Percentiles rank a stretch among this genome's conserved stretches.
phyloP scores from a whole-genome alignment of 2,329 filamentous ascomycete species.

The Diaporthe caulivora region DNA sequence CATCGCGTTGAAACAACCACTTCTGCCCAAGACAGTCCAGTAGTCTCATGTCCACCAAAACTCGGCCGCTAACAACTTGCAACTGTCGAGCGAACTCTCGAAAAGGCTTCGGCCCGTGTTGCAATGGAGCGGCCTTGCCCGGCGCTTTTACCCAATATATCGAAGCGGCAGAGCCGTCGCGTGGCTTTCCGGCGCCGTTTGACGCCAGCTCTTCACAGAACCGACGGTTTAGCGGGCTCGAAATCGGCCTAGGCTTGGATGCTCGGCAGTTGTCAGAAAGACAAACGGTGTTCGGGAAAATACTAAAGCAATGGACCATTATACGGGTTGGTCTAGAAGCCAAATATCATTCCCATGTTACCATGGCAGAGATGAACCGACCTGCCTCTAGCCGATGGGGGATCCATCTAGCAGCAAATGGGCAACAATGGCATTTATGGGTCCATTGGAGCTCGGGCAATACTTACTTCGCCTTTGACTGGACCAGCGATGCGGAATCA shows the following conservation, averaged over 20 bases:
- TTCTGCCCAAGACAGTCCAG: not conserved
- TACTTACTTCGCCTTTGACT: not conserved
- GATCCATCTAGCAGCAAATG: not conserved
- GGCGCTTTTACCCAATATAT: constrained; percentile 18
- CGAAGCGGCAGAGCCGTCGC: constrained; percentile 19
- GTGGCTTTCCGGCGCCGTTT: constrained; percentile 7
- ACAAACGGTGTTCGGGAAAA: not conserved
- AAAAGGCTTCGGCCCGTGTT: constrained; percentile 13
- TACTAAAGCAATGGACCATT: not conserved
- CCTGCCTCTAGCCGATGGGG: not conserved
- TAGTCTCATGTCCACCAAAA: not conserved
- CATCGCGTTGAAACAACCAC: constrained; percentile 7
- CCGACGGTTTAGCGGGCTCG: not conserved
- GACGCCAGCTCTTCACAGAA: not conserved
- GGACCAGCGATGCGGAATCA: not conserved
- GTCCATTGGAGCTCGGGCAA: not conserved
- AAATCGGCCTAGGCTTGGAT: not conserved
- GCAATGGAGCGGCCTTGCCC: constrained; percentile 3
- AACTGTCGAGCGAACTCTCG: not conserved
- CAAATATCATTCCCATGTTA: not conserved
- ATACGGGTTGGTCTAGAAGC: not conserved
- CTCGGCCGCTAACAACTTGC: not conserved
- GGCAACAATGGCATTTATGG: not conserved
- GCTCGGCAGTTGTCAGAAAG: not conserved
- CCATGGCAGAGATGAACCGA: not conserved